These are phyloP conservation scores for Trametes cingulata DNA, from an alignment of 768 basidiomycete species.

Conservation along the genomic window DNA sequence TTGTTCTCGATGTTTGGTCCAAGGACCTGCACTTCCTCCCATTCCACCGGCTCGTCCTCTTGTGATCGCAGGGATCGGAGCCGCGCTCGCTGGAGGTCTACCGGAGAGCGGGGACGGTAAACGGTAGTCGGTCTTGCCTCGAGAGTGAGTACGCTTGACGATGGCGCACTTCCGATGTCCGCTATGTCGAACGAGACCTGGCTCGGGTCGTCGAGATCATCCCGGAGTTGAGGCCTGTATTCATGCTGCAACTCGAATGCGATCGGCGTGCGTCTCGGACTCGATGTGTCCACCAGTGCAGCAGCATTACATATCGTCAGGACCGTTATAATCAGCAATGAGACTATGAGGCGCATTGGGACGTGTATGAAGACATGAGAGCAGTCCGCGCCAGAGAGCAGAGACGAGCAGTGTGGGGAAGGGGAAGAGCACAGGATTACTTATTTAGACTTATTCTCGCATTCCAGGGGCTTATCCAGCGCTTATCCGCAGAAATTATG, in stretches of 20 bases:
- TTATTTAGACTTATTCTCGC: not conserved
- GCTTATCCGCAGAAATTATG: not conserved
- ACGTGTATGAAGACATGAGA: constrained; percentile 6
- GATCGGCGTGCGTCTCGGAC: not conserved
- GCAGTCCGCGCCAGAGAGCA: not conserved
- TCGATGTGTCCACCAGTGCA: not conserved
- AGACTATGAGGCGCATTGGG: constrained; percentile 12
- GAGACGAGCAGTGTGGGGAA: not conserved
- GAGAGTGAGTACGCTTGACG: constrained; percentile 30
- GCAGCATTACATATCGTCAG: not conserved
- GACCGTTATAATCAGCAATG: not conserved
- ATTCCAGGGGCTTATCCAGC: not conserved
- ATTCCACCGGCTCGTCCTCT: constrained; percentile 57
- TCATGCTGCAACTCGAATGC: constrained; percentile 15
- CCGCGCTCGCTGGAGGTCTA: constrained; percentile 53
- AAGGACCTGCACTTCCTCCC: constrained; percentile 65
- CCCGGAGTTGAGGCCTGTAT: not conserved
- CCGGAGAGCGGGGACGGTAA: constrained; percentile 57
- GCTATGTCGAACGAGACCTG: constrained; percentile 14
- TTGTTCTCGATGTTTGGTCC: constrained; percentile 80
- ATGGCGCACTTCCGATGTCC: not conserved
- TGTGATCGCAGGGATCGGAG: constrained; percentile 47
- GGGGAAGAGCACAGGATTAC: not conserved
- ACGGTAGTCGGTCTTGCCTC: constrained; percentile 56
- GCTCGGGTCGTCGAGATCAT: not conserved